Evolutionary conservation across 2,329 filamentous ascomycete species (phyloP).

Genomic region (Trichoderma polysporum): DNA sequence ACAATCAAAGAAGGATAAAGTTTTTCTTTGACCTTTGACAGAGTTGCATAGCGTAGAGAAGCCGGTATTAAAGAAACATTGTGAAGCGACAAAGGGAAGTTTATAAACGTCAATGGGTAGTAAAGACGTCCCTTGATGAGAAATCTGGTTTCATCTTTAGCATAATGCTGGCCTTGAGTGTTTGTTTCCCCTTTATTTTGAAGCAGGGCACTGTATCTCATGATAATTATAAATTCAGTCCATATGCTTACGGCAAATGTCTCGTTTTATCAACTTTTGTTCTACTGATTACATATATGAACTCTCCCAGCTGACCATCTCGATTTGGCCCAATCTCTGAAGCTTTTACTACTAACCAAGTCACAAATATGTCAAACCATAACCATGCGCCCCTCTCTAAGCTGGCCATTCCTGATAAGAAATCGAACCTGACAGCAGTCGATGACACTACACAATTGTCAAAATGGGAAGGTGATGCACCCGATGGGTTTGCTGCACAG

Average conservation of each 20-base stretch:
- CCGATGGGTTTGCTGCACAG: background rate
- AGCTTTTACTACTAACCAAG: background rate
- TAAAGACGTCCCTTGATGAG: background rate
- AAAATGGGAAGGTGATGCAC: background rate
- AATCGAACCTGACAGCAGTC: too few species aligned
- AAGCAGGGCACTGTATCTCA: background rate
- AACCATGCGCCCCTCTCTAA: background rate
- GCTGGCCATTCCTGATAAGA: too few species aligned
- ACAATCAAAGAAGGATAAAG: background rate
- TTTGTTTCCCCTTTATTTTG: background rate
- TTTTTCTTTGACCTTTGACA: background rate
- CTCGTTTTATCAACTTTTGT: background rate
- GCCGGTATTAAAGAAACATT: background rate
- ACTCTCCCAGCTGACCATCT: background rate
- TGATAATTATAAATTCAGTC: background rate
- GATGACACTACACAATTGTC: too few species aligned
- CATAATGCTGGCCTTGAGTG: background rate
- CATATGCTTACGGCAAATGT: background rate
- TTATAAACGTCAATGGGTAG: background rate
- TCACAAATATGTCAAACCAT: background rate
- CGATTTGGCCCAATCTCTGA: background rate
- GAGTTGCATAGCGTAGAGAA: background rate
- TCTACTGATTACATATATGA: background rate
- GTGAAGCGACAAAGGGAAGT: background rate
- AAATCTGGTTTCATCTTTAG: background rate